phyloP scores from a whole-genome alignment of 2,329 filamentous ascomycete species.

The Blastomyces parvus region DNA sequence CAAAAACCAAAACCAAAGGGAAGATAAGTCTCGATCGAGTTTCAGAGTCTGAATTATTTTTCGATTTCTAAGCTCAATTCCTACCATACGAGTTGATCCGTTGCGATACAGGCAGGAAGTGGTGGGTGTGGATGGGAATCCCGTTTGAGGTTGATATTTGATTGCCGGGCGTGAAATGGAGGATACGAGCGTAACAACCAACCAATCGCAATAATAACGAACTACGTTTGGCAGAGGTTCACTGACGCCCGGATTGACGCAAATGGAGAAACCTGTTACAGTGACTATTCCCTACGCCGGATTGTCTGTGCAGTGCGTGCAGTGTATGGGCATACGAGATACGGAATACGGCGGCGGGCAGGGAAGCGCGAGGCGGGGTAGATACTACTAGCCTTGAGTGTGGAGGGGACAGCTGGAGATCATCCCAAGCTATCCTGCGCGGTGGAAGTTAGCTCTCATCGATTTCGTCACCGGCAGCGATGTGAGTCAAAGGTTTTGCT shows the following conservation, averaged over 20 bases:
- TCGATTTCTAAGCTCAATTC: not conserved
- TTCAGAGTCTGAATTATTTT: not conserved
- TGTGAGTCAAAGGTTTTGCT: not conserved
- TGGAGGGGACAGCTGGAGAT: not conserved
- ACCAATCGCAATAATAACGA: too few species aligned
- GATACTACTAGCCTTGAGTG: not conserved
- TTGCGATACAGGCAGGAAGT: too few species aligned
- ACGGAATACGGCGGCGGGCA: not conserved
- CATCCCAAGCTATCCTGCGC: too few species aligned
- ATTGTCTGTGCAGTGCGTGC: too few species aligned
- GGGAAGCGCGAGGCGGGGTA: not conserved
- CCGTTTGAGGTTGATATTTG: too few species aligned
- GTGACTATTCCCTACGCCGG: not conserved
- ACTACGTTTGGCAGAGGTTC: not conserved
- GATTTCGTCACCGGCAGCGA: not conserved
- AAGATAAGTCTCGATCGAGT: not conserved
- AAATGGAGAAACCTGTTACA: not conserved
- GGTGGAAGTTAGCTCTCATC: too few species aligned
- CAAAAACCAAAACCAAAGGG: not conserved
- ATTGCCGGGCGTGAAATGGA: too few species aligned
- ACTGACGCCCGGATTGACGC: not conserved
- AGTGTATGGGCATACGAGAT: not conserved
- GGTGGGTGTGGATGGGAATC: too few species aligned
- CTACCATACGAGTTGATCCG: not conserved
- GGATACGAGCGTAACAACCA: too few species aligned